Conservation (phyloP, 371 early-diverging fungal genomes). For the Synchytrium microbalum region DNA sequence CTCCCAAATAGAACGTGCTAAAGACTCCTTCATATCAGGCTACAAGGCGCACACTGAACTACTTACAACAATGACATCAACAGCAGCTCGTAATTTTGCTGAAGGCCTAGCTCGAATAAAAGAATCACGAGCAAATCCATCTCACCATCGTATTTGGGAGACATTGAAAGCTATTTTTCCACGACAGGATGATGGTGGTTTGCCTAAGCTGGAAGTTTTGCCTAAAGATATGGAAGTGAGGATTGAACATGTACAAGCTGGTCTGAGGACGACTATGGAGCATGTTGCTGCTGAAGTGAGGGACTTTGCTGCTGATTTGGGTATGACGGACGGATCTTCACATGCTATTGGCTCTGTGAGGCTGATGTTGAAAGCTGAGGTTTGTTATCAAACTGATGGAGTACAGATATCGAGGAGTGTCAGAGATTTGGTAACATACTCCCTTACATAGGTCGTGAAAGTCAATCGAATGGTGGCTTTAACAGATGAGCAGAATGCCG, state of each 20-base stretch:
- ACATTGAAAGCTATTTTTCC: constrained; percentile 1
- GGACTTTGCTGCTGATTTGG: background rate
- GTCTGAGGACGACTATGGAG: background rate
- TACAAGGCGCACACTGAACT: background rate
- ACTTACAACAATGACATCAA: background rate
- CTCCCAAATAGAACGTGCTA: background rate
- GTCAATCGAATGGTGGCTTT: background rate
- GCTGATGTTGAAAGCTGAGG: background rate
- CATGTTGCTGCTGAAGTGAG: background rate
- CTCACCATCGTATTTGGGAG: background rate
- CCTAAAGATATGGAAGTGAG: background rate
- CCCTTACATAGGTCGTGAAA: background rate
- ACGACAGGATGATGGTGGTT: background rate
- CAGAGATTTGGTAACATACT: no score
- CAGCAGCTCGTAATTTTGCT: background rate
- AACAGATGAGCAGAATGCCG: background rate
- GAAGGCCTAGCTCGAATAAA: background rate
- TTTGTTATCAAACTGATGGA: no score
- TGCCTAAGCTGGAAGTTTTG: background rate
- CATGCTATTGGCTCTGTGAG: background rate
- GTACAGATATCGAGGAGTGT: no score
- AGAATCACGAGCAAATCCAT: background rate
- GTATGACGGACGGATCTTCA: background rate
- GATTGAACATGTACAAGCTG: background rate
- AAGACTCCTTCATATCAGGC: background rate